Evolutionary conservation across 805 yeast species (phyloP).

Genomic region (Candida insectorum): DNA sequence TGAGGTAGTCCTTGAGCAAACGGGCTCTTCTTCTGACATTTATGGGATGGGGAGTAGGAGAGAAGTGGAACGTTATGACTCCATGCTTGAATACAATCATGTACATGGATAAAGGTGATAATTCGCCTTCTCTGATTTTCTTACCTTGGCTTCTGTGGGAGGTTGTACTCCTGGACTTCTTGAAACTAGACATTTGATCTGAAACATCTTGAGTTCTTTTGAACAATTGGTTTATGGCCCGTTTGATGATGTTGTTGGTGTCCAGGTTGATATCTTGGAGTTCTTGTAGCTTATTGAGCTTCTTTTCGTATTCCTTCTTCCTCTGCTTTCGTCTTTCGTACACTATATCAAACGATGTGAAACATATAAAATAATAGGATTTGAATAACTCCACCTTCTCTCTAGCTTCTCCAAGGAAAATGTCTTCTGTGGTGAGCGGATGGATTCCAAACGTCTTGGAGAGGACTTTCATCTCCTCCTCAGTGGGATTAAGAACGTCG

Average conservation of each 20-base stretch:
- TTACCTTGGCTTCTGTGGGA: slow-evolving; percentile 24
- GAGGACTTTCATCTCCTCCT: slow-evolving; percentile 91
- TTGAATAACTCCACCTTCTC: slow-evolving; percentile 93
- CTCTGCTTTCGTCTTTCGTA: slow-evolving; percentile 61
- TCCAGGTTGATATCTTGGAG: slow-evolving; percentile 17
- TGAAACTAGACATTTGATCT: background rate
- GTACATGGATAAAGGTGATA: slow-evolving; percentile 89
- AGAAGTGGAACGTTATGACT: slow-evolving; percentile 88
- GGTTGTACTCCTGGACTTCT: slow-evolving; percentile 13
- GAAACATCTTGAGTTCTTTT: background rate
- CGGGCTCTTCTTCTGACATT: slow-evolving; percentile 94
- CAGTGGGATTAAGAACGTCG: slow-evolving; percentile 89
- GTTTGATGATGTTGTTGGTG: slow-evolving; percentile 1
- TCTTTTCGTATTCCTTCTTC: slow-evolving; percentile 44
- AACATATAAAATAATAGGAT: slow-evolving; percentile 88
- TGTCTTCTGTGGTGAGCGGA: slow-evolving; percentile 95
- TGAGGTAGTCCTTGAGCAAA: slow-evolving; percentile 78
- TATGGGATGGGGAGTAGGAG: slow-evolving; percentile 93
- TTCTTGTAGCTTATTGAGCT: slow-evolving; percentile 35
- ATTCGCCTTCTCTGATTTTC: slow-evolving; percentile 49
- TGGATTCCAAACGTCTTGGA: slow-evolving; percentile 92
- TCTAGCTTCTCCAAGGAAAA: slow-evolving; percentile 86
- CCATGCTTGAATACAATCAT: slow-evolving; percentile 89
- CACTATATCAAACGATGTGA: slow-evolving; percentile 59
- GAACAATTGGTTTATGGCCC: background rate